Evolutionary conservation across 2,329 filamentous ascomycete genomes (phyloP).

Genomic region (Fusarium avenaceum): DNA sequence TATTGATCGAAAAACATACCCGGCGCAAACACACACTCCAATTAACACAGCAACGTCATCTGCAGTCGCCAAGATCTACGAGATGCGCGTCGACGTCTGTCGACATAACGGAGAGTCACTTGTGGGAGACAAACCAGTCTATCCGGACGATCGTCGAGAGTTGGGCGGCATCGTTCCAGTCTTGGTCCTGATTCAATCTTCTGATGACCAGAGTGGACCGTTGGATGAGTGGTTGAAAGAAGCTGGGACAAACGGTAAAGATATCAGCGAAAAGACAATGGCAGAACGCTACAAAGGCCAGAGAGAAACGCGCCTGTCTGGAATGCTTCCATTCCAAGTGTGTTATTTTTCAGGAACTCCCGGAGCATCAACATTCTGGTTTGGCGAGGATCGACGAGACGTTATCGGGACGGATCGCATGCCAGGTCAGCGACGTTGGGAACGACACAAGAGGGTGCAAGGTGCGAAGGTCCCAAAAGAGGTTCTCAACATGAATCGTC

Average conservation of each 20-base stretch:
- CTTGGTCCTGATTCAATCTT: slow-evolving; percentile 32
- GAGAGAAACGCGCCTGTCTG: slow-evolving; percentile 41
- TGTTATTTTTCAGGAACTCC: slow-evolving; percentile 44
- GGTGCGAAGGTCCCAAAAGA: slow-evolving; percentile 10
- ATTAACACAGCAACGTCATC: slow-evolving; percentile 37
- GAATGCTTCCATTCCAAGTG: slow-evolving; percentile 47
- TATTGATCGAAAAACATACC: slow-evolving; percentile 39
- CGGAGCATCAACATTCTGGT: slow-evolving; percentile 39
- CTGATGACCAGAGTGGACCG: slow-evolving; percentile 21
- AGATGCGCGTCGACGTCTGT: slow-evolving; percentile 47
- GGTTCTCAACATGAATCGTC: slow-evolving; percentile 23
- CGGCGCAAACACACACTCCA: slow-evolving; percentile 36
- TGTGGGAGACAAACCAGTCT: slow-evolving; percentile 44
- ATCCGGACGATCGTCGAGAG: slow-evolving; percentile 41
- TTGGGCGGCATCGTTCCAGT: slow-evolving; percentile 47
- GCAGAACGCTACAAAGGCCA: slow-evolving; percentile 28
- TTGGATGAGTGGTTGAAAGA: slow-evolving; percentile 16
- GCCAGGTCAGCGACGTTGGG: slow-evolving; percentile 46
- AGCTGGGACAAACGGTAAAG: slow-evolving; percentile 24
- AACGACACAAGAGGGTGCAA: slow-evolving; percentile 34
- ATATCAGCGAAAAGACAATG: slow-evolving; percentile 37
- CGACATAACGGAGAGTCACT: slow-evolving; percentile 44
- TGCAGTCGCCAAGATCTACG: slow-evolving; percentile 33
- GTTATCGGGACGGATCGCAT: slow-evolving; percentile 48
- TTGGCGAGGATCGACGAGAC: slow-evolving; percentile 47